Evolutionary conservation across 208 protist genomes (phyloP).

Genomic region (Trypanosoma caninum): DNA sequence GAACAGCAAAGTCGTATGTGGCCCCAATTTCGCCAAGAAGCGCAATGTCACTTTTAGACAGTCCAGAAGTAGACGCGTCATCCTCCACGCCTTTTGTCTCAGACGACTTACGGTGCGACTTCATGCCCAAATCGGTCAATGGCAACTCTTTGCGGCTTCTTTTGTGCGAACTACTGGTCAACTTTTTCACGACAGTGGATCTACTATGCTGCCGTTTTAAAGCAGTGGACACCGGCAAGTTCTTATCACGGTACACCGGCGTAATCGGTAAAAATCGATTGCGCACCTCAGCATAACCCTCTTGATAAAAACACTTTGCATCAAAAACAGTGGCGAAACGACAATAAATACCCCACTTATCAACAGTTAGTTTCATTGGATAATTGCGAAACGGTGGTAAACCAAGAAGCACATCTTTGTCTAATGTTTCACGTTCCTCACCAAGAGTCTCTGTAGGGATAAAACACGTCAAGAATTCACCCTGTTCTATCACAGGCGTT

Average conservation of each 20-base stretch:
- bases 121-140: neutral
- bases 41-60: slow-evolving; percentile 14
- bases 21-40: slow-evolving; percentile 22
- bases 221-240: too few relatives aligned
- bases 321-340: slow-evolving; percentile 20
- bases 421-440: slow-evolving; percentile 4
- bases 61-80: neutral
- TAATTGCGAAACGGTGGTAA: slow-evolving; percentile 27
- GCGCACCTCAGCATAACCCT: slow-evolving; percentile 18
- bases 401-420: slow-evolving; percentile 12
- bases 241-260: slow-evolving; percentile 11
- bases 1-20: slow-evolving; percentile 20
- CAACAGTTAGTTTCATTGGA: slow-evolving; percentile 25
- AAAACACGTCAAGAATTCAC: slow-evolving; percentile 19
- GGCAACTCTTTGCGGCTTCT: neutral
- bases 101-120: slow-evolving; percentile 2
- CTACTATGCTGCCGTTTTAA: slow-evolving; percentile 20
- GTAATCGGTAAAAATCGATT: slow-evolving; percentile 21
- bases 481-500: neutral
- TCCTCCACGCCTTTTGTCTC: neutral
- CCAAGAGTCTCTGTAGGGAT: slow-evolving; percentile 21
- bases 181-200: slow-evolving; percentile 7
- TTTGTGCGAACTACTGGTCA: neutral
- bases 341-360: slow-evolving; percentile 24
- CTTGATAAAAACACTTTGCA: slow-evolving; percentile 24